Percentiles rank a stretch among this genome's conserved stretches.
These are phyloP conservation scores for Clonostachys byssicola DNA, from an alignment of 2,329 filamentous ascomycete genomes.

Conservation along the genomic window DNA sequence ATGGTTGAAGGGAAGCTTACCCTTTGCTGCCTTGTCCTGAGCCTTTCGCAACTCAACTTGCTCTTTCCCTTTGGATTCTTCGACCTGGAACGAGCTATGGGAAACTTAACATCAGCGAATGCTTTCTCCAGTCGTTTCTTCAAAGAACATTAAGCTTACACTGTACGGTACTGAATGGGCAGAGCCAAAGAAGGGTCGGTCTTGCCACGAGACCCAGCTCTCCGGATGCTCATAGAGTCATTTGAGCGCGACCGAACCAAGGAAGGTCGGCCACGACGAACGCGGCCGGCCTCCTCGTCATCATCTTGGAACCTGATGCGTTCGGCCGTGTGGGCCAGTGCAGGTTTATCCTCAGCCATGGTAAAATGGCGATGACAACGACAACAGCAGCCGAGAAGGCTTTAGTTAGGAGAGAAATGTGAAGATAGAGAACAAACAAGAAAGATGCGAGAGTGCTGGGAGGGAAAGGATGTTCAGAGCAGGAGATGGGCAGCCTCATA, in stretches of 20 bases:
- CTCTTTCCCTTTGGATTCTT: conserved; percentile 45
- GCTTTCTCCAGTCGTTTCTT: conserved; percentile 2
- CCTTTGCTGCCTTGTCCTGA: conserved; percentile 38
- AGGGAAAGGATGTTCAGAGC: too few relatives aligned
- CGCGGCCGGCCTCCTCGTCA: conserved; percentile 2
- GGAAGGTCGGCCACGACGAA: neutral
- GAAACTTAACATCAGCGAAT: neutral
- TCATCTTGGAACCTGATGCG: neutral
- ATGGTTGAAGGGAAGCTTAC: conserved; percentile 15
- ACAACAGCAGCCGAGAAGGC: too few relatives aligned
- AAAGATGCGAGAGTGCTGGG: too few relatives aligned
- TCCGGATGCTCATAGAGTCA: conserved; percentile 35
- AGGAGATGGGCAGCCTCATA: too few relatives aligned
- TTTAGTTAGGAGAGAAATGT: too few relatives aligned
- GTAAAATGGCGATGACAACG: too few relatives aligned
- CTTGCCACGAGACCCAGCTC: conserved; percentile 15
- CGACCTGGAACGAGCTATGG: conserved; percentile 48
- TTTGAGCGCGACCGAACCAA: conserved; percentile 11
- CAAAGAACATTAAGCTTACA: conserved; percentile 27
- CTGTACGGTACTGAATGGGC: conserved; percentile 51
- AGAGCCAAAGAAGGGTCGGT: conserved; percentile 22
- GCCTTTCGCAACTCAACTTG: conserved; percentile 28
- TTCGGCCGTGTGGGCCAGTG: too few relatives aligned
- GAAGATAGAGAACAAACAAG: too few relatives aligned
- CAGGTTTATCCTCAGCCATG: too few relatives aligned